phyloP scores from a whole-genome alignment of 1,284 basidiomycete species.

The Apiotrichum brassicae region DNA sequence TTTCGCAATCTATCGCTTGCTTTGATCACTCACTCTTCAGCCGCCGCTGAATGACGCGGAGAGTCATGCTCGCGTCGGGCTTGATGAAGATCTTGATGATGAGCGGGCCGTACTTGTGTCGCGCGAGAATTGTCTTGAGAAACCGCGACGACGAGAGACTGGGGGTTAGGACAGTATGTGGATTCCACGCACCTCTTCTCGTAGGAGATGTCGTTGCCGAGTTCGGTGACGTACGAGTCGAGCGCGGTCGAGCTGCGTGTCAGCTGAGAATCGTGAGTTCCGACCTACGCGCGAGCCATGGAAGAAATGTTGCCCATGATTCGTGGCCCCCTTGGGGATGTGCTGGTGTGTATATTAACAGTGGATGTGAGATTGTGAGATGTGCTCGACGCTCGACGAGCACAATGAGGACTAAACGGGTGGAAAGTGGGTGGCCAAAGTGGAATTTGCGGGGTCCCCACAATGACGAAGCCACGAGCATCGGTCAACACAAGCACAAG shows the following conservation, averaged over 20 bases:
- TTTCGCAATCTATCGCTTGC: too few relatives aligned
- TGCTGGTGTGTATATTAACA: background rate
- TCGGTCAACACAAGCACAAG: too few relatives aligned
- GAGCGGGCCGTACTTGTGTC: constrained; percentile 63
- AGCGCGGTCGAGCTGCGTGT: constrained; percentile 56
- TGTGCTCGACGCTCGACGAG: too few relatives aligned
- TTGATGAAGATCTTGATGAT: constrained; percentile 79
- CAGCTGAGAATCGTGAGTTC: background rate
- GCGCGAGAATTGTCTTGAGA: constrained; percentile 80
- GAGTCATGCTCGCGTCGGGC: constrained; percentile 62
- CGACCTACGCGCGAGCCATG: constrained; percentile 46
- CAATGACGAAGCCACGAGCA: too few relatives aligned
- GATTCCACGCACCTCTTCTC: constrained; percentile 67
- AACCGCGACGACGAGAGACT: constrained; percentile 76
- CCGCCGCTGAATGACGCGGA: constrained; percentile 61
- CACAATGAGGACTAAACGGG: too few relatives aligned
- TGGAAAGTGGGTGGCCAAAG: background rate
- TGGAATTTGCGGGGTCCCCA: background rate
- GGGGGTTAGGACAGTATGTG: constrained; percentile 7
- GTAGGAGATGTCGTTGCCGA: constrained; percentile 76
- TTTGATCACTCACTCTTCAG: constrained; percentile 56
- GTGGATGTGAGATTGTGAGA: background rate
- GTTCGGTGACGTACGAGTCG: constrained; percentile 81
- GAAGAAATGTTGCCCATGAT: constrained; percentile 45
- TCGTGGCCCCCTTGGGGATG: background rate